Evolutionary conservation across 2,329 filamentous ascomycete species (phyloP), one percentile per base, ranked within the genome.

Genomic region (Sclerotinia sclerotiorum): DNA sequence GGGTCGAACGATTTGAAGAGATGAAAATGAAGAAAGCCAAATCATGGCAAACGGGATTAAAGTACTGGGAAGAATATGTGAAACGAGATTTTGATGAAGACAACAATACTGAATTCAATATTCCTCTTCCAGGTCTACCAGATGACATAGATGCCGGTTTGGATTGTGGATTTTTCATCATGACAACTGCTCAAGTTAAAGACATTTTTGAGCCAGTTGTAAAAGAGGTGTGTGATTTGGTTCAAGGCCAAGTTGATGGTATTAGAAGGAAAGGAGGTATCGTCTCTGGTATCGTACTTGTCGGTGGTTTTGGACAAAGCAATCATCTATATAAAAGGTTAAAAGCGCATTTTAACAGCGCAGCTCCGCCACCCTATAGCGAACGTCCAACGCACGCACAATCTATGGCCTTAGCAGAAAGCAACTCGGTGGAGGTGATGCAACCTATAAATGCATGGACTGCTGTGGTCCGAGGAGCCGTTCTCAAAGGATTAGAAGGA

Each of bases 381-480:
- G 89, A 92, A 78, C 80, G 85, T 44, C 90, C 90, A 6, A 92
- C 90, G 0, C 89, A 91, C 72, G 84, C 86, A 4, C 83, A 81
- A 67, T 81, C 79, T 11, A 79, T 75, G 17, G 78, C 83, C 2
- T 75, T 83, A 32, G 79, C 82, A 42, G 82, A 84, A 61, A 80
- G 82, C 46, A 83, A 83, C 5, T 87, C 85, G 1, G 88, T 94
- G 51, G 90, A 93, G 79, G 89, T 94, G 39, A 91, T 94, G 85
- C 91, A 94, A 79, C 90, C 90, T 0, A 84, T 93, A 65, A 91
- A 94, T 76, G 90, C 91, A 1, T 93, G 91, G 90, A 93, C 90
- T 10, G 90, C 90, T 0, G 90, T 93, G 2, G 90, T 94, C 6
- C 83, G 91, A 69, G 91, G 91, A 8, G 91, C 91, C 0, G 91